These are phyloP conservation scores for Colletotrichum phormii DNA, from an alignment of 2,329 filamentous ascomycete genomes.

Conservation along the genomic window DNA sequence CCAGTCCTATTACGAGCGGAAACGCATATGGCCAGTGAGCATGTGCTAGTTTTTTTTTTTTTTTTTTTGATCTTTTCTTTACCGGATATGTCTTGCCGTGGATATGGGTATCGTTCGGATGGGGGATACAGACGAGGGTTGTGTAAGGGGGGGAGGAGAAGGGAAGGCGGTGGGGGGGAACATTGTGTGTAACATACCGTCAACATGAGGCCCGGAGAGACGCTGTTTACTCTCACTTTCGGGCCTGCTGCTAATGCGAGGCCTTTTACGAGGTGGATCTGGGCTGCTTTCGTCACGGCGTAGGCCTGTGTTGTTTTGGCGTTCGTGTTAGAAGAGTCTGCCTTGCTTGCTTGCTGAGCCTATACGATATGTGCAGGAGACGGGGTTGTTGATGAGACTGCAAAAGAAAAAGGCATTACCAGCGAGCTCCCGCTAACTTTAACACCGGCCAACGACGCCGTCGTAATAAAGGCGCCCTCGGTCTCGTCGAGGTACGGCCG, in stretches of 20 bases:
- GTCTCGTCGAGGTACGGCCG: slow-evolving; percentile 56
- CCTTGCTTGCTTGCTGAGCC: background rate
- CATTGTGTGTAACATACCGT: slow-evolving; percentile 50
- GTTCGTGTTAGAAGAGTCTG: background rate
- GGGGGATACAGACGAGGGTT: too few relatives aligned
- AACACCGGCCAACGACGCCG: slow-evolving; percentile 73
- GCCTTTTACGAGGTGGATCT: slow-evolving; percentile 68
- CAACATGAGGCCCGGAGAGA: slow-evolving; percentile 65
- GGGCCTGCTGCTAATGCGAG: slow-evolving; percentile 65
- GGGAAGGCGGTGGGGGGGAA: background rate
- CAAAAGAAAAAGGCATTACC: slow-evolving; percentile 42
- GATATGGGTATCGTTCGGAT: background rate
- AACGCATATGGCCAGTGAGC: slow-evolving; percentile 15
- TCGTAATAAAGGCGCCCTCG: slow-evolving; percentile 71
- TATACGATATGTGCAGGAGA: background rate
- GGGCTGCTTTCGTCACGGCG: slow-evolving; percentile 80
- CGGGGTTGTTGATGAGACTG: slow-evolving; percentile 20
- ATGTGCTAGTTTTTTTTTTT: too few relatives aligned
- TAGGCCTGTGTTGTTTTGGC: slow-evolving; percentile 66
- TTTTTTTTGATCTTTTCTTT: too few relatives aligned
- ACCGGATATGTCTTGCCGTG: background rate
- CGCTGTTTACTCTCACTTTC: slow-evolving; percentile 68
- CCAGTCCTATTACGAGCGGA: slow-evolving; percentile 37
- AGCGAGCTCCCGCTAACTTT: slow-evolving; percentile 72
- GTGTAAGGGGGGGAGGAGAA: background rate